Evolutionary conservation across 1,139 yeast genomes (phyloP).

Genomic region (Williopsis jadinii): DNA sequence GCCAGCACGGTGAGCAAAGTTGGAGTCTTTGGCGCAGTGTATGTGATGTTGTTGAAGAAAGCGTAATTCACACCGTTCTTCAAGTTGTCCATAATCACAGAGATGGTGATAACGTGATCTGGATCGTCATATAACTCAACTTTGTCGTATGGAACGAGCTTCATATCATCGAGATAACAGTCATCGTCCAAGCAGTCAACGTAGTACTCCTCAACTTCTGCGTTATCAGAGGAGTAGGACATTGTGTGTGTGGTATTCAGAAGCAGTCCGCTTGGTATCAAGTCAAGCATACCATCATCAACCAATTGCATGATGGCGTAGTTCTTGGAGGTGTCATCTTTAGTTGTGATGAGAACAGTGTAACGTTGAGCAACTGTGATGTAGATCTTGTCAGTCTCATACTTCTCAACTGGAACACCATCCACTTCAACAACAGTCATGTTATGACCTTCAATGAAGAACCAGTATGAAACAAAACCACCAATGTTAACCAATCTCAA

Average conservation of each 20-base stretch:
- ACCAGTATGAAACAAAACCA: slow-evolving; percentile 79
- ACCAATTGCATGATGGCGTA: slow-evolving; percentile 73
- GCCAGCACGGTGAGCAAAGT: slow-evolving; percentile 67
- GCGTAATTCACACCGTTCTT: slow-evolving; percentile 84
- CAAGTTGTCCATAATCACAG: slow-evolving; percentile 73
- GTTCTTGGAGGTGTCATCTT: slow-evolving; percentile 50
- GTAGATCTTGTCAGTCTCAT: slow-evolving; percentile 52
- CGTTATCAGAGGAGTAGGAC: slow-evolving; percentile 43
- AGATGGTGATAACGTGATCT: slow-evolving; percentile 57
- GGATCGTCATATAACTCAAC: slow-evolving; percentile 51
- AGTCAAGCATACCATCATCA: slow-evolving; percentile 77
- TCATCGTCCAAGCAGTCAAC: slow-evolving; percentile 39
- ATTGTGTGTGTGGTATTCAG: slow-evolving; percentile 70
- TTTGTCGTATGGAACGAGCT: slow-evolving; percentile 49
- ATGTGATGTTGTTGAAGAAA: slow-evolving; percentile 80
- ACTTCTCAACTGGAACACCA: slow-evolving; percentile 68
- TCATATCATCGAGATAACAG: slow-evolving; percentile 57
- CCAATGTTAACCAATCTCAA: slow-evolving; percentile 76
- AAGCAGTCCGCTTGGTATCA: slow-evolving; percentile 51
- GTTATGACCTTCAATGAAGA: slow-evolving; percentile 80
- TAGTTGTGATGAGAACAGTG: slow-evolving; percentile 65
- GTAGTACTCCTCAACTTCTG: slow-evolving; percentile 37
- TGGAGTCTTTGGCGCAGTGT: slow-evolving; percentile 75
- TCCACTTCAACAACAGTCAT: slow-evolving; percentile 79
- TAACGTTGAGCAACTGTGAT: slow-evolving; percentile 77